Percentiles rank a stretch among this genome's conserved stretches.
These are phyloP conservation scores for Aspergillus thermomutatus DNA, from an alignment of 2,329 filamentous ascomycete genomes.

Conservation along the genomic window DNA sequence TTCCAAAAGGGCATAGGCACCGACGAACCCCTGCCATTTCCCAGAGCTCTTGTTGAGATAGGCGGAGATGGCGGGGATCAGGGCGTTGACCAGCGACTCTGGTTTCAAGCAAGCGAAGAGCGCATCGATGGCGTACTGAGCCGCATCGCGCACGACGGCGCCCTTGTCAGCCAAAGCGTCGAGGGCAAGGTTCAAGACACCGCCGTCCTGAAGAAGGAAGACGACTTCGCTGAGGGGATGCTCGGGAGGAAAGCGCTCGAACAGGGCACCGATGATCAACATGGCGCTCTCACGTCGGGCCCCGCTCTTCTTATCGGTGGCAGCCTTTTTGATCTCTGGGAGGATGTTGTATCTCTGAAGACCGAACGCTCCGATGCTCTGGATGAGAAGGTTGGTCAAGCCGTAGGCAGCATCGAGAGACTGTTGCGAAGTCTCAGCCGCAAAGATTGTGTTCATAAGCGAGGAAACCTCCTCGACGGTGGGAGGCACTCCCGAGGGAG, in stretches of 20 bases:
- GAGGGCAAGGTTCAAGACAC: constrained; percentile 68
- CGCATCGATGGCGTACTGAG: constrained; percentile 89
- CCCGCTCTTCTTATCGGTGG: constrained; percentile 89
- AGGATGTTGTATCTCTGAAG: constrained; percentile 61
- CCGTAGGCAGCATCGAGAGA: constrained; percentile 67
- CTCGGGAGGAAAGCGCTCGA: constrained; percentile 79
- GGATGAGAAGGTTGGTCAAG: constrained; percentile 61
- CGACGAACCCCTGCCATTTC: constrained; percentile 97
- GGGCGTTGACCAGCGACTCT: constrained; percentile 77
- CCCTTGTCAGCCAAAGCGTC: constrained; percentile 90
- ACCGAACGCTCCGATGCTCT: constrained; percentile 63
- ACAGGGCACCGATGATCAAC: constrained; percentile 89
- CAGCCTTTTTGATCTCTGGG: constrained; percentile 69
- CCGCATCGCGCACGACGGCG: constrained; percentile 80
- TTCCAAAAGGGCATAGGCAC: constrained; percentile 77
- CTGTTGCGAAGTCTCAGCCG: constrained; percentile 63
- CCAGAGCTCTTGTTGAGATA: constrained; percentile 82
- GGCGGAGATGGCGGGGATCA: constrained; percentile 69
- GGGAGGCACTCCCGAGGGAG: constrained; percentile 50
- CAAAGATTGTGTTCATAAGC: constrained; percentile 66
- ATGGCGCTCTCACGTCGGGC: constrained; percentile 84
- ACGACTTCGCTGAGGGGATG: constrained; percentile 76
- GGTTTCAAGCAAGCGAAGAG: constrained; percentile 75
- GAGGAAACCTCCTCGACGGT: constrained; percentile 63
- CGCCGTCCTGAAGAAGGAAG: constrained; percentile 77